Conservation (phyloP, 2,329 filamentous ascomycete species). For the Fusarium sp. region DNA sequence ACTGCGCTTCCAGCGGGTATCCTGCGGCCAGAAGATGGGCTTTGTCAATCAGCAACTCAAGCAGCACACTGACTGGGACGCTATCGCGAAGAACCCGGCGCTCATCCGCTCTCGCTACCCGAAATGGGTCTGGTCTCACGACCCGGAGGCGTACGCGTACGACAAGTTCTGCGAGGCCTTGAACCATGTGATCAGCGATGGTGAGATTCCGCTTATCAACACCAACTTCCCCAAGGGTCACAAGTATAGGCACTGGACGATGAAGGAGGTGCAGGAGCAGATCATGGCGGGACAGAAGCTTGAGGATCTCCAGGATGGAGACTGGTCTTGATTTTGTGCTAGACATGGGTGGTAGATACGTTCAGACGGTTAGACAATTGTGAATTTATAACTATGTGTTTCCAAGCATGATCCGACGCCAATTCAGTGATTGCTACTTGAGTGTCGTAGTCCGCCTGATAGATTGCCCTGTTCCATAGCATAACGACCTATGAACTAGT, state of each 20-base stretch:
- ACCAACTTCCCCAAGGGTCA: slow-evolving; percentile 29
- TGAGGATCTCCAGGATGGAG: slow-evolving; percentile 31
- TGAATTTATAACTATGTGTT: not conserved
- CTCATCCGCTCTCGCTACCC: slow-evolving; percentile 25
- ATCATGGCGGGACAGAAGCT: slow-evolving; percentile 24
- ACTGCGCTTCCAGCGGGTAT: slow-evolving; percentile 17
- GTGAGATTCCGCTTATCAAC: slow-evolving; percentile 18
- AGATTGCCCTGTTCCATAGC: too few species aligned
- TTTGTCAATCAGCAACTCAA: slow-evolving; percentile 33
- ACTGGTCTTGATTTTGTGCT: slow-evolving; percentile 11
- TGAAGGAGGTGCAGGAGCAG: slow-evolving; percentile 30
- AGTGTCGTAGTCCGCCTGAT: too few species aligned
- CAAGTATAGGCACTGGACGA: slow-evolving; percentile 30
- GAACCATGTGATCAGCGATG: slow-evolving; percentile 23
- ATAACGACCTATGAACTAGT: too few species aligned
- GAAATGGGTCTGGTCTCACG: slow-evolving; percentile 30
- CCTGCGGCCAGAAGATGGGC: slow-evolving; percentile 22
- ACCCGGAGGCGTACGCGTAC: slow-evolving; percentile 29
- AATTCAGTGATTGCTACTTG: too few species aligned
- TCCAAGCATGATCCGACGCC: not conserved
- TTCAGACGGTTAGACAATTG: not conserved
- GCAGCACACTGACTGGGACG: slow-evolving; percentile 30
- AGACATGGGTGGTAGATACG: too few species aligned
- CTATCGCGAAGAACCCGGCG: slow-evolving; percentile 26
- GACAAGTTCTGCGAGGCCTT: slow-evolving; percentile 32